Percentiles rank a stretch among this genome's conserved stretches.
Conservation (phyloP, 2,329 filamentous ascomycete species). For the Macrophomina tecta region DNA sequence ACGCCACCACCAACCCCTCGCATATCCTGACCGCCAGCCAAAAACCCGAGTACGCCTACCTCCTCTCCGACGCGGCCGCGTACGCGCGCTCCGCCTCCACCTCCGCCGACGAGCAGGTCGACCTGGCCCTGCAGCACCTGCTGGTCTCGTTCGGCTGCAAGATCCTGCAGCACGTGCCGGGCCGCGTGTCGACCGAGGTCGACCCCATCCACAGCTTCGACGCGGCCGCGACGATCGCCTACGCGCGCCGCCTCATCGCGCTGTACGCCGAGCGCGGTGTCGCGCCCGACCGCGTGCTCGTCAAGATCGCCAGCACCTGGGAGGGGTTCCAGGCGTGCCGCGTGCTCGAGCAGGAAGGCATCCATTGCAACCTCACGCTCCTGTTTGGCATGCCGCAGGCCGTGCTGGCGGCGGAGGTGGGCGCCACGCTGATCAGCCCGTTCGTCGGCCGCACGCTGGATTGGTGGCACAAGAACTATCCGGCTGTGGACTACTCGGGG, state of each 20-base stretch:
- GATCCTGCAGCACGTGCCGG: conserved; percentile 8
- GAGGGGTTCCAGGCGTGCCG: conserved; percentile 68
- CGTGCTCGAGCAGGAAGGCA: conserved; percentile 58
- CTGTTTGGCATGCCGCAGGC: conserved; percentile 68
- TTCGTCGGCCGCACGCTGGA: conserved; percentile 32
- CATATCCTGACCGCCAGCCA: conserved; percentile 17
- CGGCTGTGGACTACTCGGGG: conserved; percentile 59
- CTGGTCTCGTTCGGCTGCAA: conserved; percentile 16
- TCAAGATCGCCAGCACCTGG: conserved; percentile 69
- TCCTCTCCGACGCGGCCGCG: not conserved
- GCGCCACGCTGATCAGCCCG: conserved; percentile 67
- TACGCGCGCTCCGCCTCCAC: not conserved
- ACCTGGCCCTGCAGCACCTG: conserved; percentile 9
- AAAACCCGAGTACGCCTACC: conserved; percentile 1
- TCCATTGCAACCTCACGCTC: conserved; percentile 66
- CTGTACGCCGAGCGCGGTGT: conserved; percentile 55
- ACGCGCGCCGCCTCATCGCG: conserved; percentile 50
- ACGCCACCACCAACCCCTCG: conserved; percentile 16
- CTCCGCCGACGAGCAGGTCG: not conserved
- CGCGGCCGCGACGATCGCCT: conserved; percentile 46
- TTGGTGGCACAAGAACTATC: conserved; percentile 62
- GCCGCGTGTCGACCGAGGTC: conserved; percentile 16
- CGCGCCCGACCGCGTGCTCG: conserved; percentile 55
- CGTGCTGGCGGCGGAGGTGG: conserved; percentile 61
- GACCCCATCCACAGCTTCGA: not conserved